Conservation (phyloP, 2,329 filamentous ascomycete genomes). For the Drechslerella stenobrocha region DNA sequence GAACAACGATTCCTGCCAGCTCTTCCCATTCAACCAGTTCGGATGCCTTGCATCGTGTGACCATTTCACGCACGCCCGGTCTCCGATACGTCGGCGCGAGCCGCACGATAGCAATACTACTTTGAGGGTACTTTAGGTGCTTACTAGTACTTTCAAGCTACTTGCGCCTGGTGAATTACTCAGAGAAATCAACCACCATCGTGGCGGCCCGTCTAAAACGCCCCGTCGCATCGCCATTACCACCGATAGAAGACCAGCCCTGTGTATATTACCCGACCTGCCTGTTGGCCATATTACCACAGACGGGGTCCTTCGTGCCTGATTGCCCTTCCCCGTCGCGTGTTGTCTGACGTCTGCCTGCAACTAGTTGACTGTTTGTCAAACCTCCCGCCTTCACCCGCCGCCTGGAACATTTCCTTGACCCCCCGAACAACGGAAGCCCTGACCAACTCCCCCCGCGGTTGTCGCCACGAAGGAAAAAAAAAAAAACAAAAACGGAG, state of each 20-base stretch:
- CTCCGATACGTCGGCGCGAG: constrained; percentile 1
- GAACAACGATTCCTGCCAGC: constrained; percentile 2
- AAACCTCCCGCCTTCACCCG: constrained; percentile 38
- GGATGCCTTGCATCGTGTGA: too few relatives aligned
- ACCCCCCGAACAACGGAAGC: constrained; percentile 15
- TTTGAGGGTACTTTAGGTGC: too few relatives aligned
- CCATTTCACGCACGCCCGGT: not conserved
- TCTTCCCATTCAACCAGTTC: not conserved
- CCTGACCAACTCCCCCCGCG: constrained; percentile 17
- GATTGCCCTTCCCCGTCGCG: constrained; percentile 2
- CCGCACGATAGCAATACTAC: not conserved
- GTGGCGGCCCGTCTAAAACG: too few relatives aligned
- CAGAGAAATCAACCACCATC: too few relatives aligned
- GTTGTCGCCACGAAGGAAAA: constrained; percentile 18
- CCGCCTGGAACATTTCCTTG: constrained; percentile 22
- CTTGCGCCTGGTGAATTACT: too few relatives aligned
- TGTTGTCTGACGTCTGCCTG: constrained; percentile 13
- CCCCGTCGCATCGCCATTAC: too few relatives aligned
- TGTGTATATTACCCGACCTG: too few relatives aligned
- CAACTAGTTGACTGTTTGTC: constrained; percentile 17
- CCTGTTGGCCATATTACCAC: not conserved
- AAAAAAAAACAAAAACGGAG: too few relatives aligned
- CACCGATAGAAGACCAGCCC: too few relatives aligned
- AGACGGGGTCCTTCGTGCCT: not conserved
- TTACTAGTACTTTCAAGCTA: too few relatives aligned